Conservation (phyloP, 768 basidiomycete genomes). For the Leccinum variicolor region DNA sequence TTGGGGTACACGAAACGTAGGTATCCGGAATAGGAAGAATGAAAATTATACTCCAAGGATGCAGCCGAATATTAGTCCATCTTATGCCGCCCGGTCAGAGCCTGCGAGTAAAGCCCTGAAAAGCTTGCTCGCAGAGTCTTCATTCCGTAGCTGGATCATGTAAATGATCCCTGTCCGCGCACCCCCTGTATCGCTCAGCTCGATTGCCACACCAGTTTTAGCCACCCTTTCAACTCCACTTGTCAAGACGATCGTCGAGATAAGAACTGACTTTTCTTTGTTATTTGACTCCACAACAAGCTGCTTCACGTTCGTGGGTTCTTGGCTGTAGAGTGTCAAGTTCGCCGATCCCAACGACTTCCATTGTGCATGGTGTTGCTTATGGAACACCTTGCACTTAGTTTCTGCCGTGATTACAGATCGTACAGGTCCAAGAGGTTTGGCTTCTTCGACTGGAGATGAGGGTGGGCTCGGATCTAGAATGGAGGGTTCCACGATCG, state of each 20-base stretch:
- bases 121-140: conserved; percentile 77
- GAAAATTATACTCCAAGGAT: neutral
- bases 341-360: conserved; percentile 88
- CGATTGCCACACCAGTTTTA: conserved; percentile 96
- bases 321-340: conserved; percentile 82
- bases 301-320: conserved; percentile 90
- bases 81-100: conserved; percentile 60
- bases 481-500: conserved; percentile 50
- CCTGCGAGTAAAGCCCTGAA: conserved; percentile 87
- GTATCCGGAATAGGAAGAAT: neutral
- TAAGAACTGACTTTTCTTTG: conserved; percentile 71
- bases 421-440: conserved; percentile 61
- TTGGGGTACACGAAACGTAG: conserved; percentile 3
- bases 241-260: conserved; percentile 93
- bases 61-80: neutral
- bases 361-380: conserved; percentile 97
- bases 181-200: conserved; percentile 85
- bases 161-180: conserved; percentile 90
- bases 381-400: conserved; percentile 97
- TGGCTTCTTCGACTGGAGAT: conserved; percentile 65
- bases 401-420: conserved; percentile 83
- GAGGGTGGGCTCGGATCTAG: conserved; percentile 79
- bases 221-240: conserved; percentile 99
- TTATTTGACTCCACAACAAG: conserved; percentile 89
- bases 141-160: conserved; percentile 95